Base-by-base conservation (phyloP, 2,329 filamentous ascomycete species). In the Seiridium unicorne region DNA sequence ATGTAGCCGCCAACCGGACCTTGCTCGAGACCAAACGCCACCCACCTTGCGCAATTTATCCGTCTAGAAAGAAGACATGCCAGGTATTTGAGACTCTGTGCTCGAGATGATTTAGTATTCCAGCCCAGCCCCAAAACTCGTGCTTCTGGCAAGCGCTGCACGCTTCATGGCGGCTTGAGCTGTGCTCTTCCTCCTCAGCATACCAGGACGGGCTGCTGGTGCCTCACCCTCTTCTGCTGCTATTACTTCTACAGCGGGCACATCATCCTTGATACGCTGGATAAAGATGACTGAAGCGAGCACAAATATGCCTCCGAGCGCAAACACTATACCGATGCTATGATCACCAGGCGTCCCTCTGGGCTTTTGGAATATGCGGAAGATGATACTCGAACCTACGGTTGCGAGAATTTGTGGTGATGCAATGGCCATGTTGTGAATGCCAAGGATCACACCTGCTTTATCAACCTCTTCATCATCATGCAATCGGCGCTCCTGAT, bases 361-460 rank as follows among this genome's bases (percentile, higher is more conserved):
- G 0, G 92, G 92, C 74, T 96, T 97, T 77, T 98, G 93, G 69
- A 94, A 84, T 46, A 89, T 78, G 70, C 87, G 89, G 79, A 98
- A 98, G 63, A 98, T 90, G 61, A 90, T 79, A 70, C 90, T 93
- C 61, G 91, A 94, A 32, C 90, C 87, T 35, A 97, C 77, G 5
- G 93, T 97, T 9, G 94, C 93, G 58, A 97, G 83, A 62, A 97
- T 93, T 72, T 98, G 94, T 1, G 94, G 94, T 4, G 92, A 88
- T 1, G 93, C 92, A 66, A 98, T 91, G 13, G 93, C 89, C 77
- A 98, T 94, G 74, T 98, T 98, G 79, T 98, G 94, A 58, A 98
- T 93, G 7, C 94, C 94, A 2, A 98, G 83, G 49, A 98, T 92
- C 46, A 97, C 90, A 47, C 94, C 93, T 4, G 93, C 92, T 71